Percentiles rank a stretch among this genome's conserved stretches.
phyloP scores from a whole-genome alignment of 1,284 basidiomycete species.

The Chondrostereum purpureum region DNA sequence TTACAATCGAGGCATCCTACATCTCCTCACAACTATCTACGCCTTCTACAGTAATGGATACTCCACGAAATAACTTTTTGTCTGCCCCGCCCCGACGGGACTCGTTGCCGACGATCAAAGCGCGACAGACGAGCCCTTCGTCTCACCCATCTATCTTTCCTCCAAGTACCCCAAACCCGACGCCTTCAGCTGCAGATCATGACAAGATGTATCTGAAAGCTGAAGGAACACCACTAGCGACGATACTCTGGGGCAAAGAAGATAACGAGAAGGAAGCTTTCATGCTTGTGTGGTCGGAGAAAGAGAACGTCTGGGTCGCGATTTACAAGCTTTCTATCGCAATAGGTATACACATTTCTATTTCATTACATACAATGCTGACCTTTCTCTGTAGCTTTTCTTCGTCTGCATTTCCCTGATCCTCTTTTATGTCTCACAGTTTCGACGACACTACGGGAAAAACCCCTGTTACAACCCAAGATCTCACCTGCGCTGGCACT shows the following conservation, averaged over 20 bases:
- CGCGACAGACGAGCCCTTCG: constrained; percentile 21
- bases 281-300: constrained; percentile 53
- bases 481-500: constrained; percentile 41
- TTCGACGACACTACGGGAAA: constrained; percentile 74
- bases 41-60: constrained; percentile 18
- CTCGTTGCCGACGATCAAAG: constrained; percentile 29
- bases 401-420: constrained; percentile 62
- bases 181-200: constrained; percentile 57
- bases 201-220: constrained; percentile 70
- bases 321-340: constrained; percentile 69
- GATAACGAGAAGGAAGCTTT: constrained; percentile 48
- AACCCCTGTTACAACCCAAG: constrained; percentile 47
- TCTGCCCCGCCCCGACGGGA: constrained; percentile 38
- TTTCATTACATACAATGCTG: constrained; percentile 4
- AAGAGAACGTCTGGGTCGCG: constrained; percentile 61
- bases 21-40: constrained; percentile 44
- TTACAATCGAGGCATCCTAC: constrained; percentile 77
- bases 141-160: constrained; percentile 63
- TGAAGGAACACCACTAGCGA: constrained; percentile 68
- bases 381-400: constrained; percentile 47
- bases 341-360: constrained; percentile 52
- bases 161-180: constrained; percentile 70
- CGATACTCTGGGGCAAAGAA: constrained; percentile 66
- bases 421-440: constrained; percentile 78
- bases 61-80: constrained; percentile 31